phyloP scores from a whole-genome alignment of 73 alveolate genomes.

The Symbiodinium pilosum region DNA sequence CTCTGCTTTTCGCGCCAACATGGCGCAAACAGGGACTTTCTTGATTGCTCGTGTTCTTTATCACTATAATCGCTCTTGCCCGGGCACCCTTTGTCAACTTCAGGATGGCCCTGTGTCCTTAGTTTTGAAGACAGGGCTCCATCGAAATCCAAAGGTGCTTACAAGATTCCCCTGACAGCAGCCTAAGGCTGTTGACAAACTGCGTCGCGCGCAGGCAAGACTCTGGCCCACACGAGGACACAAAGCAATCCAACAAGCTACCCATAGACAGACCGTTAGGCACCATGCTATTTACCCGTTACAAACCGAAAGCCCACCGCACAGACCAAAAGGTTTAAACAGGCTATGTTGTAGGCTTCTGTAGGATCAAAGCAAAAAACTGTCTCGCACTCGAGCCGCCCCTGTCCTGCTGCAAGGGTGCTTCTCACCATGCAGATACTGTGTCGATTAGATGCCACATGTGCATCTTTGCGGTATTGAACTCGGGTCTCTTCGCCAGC shows the following conservation, averaged over 20 bases:
- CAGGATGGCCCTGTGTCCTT: too few species aligned
- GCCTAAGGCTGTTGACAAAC: not conserved
- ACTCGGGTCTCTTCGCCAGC: not conserved
- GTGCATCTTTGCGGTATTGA: not conserved
- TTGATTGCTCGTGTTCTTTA: too few species aligned
- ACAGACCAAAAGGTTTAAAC: not conserved
- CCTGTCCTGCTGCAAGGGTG: not conserved
- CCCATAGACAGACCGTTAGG: not conserved
- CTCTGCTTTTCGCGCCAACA: too few species aligned
- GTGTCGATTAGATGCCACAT: not conserved
- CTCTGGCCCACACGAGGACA: not conserved
- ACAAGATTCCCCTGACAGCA: not conserved
- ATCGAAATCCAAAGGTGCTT: too few species aligned
- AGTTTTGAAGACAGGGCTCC: too few species aligned
- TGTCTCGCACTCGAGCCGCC: constrained; percentile 12
- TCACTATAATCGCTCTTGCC: too few species aligned
- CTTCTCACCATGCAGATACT: not conserved
- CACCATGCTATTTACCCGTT: not conserved
- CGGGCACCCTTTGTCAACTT: too few species aligned
- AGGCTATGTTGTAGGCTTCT: not conserved
- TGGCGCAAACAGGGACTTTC: too few species aligned
- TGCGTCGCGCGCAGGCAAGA: not conserved
- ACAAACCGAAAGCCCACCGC: not conserved
- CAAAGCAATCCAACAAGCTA: not conserved
- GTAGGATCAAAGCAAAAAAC: not conserved